Conservation (phyloP, 176 grass and related monocot species). For the Guadua angustifolia region DNA sequence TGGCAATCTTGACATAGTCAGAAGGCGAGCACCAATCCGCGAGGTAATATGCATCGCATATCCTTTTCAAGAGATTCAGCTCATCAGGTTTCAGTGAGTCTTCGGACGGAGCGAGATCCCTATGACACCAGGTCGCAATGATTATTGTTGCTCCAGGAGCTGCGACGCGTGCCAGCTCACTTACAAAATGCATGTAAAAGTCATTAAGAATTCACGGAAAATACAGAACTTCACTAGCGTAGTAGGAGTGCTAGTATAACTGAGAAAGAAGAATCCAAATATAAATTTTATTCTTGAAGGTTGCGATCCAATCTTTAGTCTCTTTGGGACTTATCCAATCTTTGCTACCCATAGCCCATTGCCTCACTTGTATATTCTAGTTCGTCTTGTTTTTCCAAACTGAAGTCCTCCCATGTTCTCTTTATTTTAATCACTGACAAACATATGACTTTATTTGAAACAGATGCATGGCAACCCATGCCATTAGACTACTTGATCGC, state of each 20-base stretch:
- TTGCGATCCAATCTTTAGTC: background rate
- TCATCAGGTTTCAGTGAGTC: conserved; percentile 74
- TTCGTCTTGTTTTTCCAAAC: background rate
- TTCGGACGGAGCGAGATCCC: conserved; percentile 70
- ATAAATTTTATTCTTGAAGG: background rate
- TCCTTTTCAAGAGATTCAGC: conserved; percentile 77
- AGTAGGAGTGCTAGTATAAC: background rate
- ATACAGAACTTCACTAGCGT: background rate
- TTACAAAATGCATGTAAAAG: conserved; percentile 55
- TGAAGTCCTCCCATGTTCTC: background rate
- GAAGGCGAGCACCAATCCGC: conserved; percentile 93
- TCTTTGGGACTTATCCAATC: too few species aligned
- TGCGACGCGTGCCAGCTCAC: conserved; percentile 75
- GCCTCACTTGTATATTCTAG: background rate
- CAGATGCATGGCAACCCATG: background rate
- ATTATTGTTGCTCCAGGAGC: conserved; percentile 84
- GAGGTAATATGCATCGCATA: conserved; percentile 86
- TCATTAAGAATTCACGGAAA: background rate
- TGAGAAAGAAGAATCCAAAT: background rate
- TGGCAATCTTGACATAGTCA: conserved; percentile 75
- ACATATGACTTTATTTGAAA: background rate
- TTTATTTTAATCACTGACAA: background rate
- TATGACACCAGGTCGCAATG: conserved; percentile 96
- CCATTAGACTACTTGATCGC: background rate
- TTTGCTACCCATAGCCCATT: background rate